Evolutionary conservation across 75 land plant species (phyloP).

Genomic region (Azolla pinnata): DNA sequence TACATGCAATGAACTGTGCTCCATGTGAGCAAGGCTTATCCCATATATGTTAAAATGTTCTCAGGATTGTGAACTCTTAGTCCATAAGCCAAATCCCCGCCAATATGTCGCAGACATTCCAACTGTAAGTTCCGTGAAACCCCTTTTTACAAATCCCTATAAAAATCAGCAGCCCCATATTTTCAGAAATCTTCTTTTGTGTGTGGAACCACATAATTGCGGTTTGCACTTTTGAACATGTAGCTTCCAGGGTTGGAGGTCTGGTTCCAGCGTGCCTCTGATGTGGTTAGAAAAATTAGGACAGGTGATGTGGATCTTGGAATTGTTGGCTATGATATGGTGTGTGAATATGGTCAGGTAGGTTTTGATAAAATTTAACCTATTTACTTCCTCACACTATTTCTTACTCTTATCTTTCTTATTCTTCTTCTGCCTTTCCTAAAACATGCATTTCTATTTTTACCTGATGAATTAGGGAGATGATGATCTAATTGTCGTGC

Average conservation of each 20-base stretch:
- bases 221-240: background rate
- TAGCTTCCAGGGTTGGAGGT: constrained; percentile 88
- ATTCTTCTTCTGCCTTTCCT: background rate
- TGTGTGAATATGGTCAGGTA: constrained; percentile 82
- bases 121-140: constrained; percentile 30
- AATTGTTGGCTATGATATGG: constrained; percentile 84
- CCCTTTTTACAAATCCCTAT: background rate
- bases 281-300: constrained; percentile 74
- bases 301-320: constrained; percentile 95
- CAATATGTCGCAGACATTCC: constrained; percentile 95
- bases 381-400: background rate
- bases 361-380: constrained; percentile 1
- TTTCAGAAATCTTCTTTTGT: too few species aligned
- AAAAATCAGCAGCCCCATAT: background rate
- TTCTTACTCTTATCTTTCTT: background rate
- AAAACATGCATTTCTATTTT: background rate
- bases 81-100: constrained; percentile 86
- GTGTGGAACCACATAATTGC: background rate
- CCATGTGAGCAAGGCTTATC: too few species aligned
- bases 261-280: constrained; percentile 96
- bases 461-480: constrained; percentile 32
- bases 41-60: too few species aligned
- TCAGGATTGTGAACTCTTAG: constrained; percentile 84
- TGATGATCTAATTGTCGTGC: constrained; percentile 77
- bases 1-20: too few species aligned